These are phyloP conservation scores for Syzygium jambos DNA, from an alignment of 345 rosid species.

Conservation along the genomic window DNA sequence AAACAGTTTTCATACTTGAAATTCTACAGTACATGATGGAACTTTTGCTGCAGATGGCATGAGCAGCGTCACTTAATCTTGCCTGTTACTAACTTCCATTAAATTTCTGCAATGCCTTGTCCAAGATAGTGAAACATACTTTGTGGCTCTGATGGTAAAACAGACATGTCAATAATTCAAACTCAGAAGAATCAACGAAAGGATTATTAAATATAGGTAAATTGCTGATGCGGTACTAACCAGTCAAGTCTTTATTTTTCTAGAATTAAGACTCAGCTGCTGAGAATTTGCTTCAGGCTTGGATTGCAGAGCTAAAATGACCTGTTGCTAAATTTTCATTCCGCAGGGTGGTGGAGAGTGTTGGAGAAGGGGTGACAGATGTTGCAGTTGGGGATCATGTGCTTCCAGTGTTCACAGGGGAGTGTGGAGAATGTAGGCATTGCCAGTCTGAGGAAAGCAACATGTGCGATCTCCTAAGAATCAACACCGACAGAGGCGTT, in stretches of 20 bases:
- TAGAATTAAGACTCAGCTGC: background rate
- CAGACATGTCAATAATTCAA: background rate
- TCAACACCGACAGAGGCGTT: slow-evolving; percentile 20
- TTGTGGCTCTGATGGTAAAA: background rate
- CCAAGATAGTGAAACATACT: background rate
- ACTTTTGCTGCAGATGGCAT: background rate
- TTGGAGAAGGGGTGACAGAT: slow-evolving; percentile 28
- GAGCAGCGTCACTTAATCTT: background rate
- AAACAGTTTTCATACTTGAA: background rate
- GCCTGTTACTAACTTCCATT: background rate
- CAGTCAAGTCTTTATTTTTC: background rate
- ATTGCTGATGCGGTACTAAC: background rate
- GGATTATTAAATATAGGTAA: background rate
- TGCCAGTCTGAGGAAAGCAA: slow-evolving; percentile 32
- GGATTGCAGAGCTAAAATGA: background rate
- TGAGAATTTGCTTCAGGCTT: background rate
- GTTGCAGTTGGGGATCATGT: slow-evolving; percentile 32
- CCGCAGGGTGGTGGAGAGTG: slow-evolving; percentile 23
- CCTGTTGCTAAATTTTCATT: background rate
- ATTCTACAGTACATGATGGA: background rate
- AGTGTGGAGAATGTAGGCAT: slow-evolving; percentile 28
- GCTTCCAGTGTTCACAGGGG: slow-evolving; percentile 42
- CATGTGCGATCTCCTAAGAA: slow-evolving; percentile 25
- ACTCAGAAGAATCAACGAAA: background rate
- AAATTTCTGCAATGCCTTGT: background rate